A percentile compares a stretch with the other conserved stretches of the same genome.
Conservation (phyloP, 768 basidiomycete species). For the Lentinula sp. region DNA sequence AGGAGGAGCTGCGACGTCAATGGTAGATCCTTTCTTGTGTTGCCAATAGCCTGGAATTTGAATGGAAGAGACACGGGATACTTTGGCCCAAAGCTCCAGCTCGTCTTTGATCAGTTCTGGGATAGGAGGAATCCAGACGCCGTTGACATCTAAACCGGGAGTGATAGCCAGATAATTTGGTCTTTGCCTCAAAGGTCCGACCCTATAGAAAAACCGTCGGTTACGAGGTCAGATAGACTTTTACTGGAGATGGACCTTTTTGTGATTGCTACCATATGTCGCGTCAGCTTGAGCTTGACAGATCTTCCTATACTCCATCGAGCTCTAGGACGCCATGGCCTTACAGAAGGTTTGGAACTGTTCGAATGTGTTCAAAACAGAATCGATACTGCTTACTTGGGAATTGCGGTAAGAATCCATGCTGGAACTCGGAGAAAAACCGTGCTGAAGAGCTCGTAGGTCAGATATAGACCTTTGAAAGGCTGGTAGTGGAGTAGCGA, state of each 20-base stretch:
- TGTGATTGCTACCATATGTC: constrained; percentile 19
- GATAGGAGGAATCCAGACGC: constrained; percentile 42
- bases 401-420: constrained; percentile 36
- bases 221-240: not conserved
- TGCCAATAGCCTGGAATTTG: constrained; percentile 56
- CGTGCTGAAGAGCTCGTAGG: constrained; percentile 32
- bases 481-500: constrained; percentile 37
- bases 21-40: constrained; percentile 32
- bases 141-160: constrained; percentile 33
- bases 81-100: constrained; percentile 32
- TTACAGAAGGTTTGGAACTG: constrained; percentile 10
- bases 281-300: constrained; percentile 28
- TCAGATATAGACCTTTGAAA: constrained; percentile 41
- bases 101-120: constrained; percentile 38
- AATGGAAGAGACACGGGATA: constrained; percentile 31
- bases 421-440: constrained; percentile 40
- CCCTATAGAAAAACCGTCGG: constrained; percentile 18
- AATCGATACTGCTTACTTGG: constrained; percentile 20
- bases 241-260: constrained; percentile 19
- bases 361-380: not conserved
- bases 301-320: constrained; percentile 40
- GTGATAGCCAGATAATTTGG: constrained; percentile 37
- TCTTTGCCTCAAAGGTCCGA: constrained; percentile 22
- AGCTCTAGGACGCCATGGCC: constrained; percentile 35
- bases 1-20: constrained; percentile 30